Evolutionary conservation across 1,139 yeast species (phyloP), one percentile per base, ranked within the genome.

Genomic region (Sugiyamaella neomexicana): DNA sequence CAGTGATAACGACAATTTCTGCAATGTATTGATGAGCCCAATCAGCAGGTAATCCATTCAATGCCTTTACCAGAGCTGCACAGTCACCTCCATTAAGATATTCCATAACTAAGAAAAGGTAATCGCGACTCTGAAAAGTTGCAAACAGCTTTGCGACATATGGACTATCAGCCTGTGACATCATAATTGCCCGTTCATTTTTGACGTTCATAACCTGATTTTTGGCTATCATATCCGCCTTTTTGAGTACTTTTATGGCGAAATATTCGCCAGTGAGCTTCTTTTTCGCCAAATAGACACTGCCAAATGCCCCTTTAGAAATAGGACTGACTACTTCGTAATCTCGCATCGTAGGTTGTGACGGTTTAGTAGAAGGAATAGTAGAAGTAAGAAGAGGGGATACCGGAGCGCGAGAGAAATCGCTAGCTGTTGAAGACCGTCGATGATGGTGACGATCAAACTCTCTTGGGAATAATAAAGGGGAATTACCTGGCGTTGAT

Each of bases 261-360:
- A 88, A 95, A 68, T 90, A 88, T 60, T 95, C 99, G 1, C 98
- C 97, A 0, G 98, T 93, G 12, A 86, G 71, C 63, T 83, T 85
- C 62, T 95, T 80, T 60, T 85, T 82, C 0, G 97, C 93, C 15
- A 95, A 75, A 67, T 85, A 93, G 0, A 95, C 99, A 40, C 96
- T 86, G 0, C 99, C 99, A 75, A 91, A 95, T 0, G 99, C 99
- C 32, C 99, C 99, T 67, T 89, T 89, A 67, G 97, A 88, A 52
- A 95, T 90, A 0, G 99, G 97, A 66, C 90, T 90, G 55, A 95
- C 75, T 36, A 93, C 83, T 62, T 89, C 97, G 68, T 90, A 95
- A 69, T 95, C 99, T 58, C 80, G 81, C 29, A 91, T 90, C 1
- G 89, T 85, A 0, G 95, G 93, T 2, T 78, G 74, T 0, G 73